Evolutionary conservation across 1,284 basidiomycete genomes (phyloP).

Genomic region (Xanthoconium separans): DNA sequence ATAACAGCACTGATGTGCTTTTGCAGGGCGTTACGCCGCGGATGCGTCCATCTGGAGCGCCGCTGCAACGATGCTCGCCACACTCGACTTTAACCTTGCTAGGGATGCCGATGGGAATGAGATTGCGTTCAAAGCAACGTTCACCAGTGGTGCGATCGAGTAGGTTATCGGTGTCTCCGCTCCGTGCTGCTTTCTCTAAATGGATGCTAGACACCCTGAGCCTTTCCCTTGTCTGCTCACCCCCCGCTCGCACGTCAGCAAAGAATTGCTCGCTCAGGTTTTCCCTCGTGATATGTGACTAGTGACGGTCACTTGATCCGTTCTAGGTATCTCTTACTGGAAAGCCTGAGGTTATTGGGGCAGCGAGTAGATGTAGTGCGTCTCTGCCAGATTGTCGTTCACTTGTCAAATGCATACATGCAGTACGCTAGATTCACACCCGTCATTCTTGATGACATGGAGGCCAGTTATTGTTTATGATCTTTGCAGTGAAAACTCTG

Average conservation of each 20-base stretch:
- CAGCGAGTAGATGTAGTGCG: too few relatives aligned
- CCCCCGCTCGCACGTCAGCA: background rate
- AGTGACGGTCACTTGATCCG: too few relatives aligned
- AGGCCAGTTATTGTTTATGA: too few relatives aligned
- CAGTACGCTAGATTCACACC: too few relatives aligned
- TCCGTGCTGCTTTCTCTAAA: background rate
- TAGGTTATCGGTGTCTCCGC: background rate
- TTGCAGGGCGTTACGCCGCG: slow-evolving; percentile 15
- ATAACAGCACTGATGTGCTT: background rate
- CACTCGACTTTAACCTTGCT: slow-evolving; percentile 12
- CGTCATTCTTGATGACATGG: too few relatives aligned
- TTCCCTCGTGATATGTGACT: background rate
- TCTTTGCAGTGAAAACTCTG: too few relatives aligned
- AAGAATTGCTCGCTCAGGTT: background rate
- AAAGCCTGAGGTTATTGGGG: too few relatives aligned
- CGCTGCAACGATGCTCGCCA: slow-evolving; percentile 20
- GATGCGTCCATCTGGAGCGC: slow-evolving; percentile 21
- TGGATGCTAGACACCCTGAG: background rate
- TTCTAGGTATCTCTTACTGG: too few relatives aligned
- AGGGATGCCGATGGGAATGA: slow-evolving; percentile 17
- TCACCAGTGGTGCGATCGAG: slow-evolving; percentile 7
- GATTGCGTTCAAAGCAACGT: slow-evolving; percentile 7
- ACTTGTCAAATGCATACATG: too few relatives aligned
- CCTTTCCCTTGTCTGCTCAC: slow-evolving; percentile 1
- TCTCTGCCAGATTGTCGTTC: too few relatives aligned